These are phyloP conservation scores for Cercospora sp. DNA, from an alignment of 2,329 filamentous ascomycete genomes.

Conservation along the genomic window DNA sequence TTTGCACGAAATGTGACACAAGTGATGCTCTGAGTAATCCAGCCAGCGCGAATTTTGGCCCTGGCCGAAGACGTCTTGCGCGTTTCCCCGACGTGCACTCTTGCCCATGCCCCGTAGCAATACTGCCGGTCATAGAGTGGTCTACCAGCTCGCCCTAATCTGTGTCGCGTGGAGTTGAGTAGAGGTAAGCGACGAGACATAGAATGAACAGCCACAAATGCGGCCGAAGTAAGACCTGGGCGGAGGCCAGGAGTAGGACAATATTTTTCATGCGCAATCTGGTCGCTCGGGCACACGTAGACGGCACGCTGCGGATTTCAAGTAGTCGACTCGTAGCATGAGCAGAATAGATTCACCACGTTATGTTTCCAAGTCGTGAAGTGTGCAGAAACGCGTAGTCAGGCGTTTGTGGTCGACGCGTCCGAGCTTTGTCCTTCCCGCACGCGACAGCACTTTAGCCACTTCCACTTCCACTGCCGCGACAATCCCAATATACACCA, in stretches of 20 bases:
- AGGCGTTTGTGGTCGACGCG: background rate
- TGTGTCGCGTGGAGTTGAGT: background rate
- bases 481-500: background rate
- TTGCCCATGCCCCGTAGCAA: background rate
- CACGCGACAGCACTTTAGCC: constrained; percentile 1
- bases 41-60: background rate
- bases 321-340: background rate
- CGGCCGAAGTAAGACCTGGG: background rate
- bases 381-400: constrained; percentile 2
- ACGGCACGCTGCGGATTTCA: background rate
- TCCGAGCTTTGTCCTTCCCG: constrained; percentile 3
- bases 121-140: background rate
- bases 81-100: background rate
- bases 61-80: background rate
- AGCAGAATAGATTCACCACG: background rate
- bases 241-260: background rate
- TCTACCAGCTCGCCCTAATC: background rate
- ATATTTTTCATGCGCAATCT: background rate
- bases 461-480: constrained; percentile 1
- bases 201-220: background rate
- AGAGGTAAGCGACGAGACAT: background rate
- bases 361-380: background rate
- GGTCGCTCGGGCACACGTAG: background rate
- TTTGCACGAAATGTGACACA: background rate
- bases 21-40: background rate